Conservation (phyloP, 208 protist genomes). For the Tritrichomonas musculus region DNA sequence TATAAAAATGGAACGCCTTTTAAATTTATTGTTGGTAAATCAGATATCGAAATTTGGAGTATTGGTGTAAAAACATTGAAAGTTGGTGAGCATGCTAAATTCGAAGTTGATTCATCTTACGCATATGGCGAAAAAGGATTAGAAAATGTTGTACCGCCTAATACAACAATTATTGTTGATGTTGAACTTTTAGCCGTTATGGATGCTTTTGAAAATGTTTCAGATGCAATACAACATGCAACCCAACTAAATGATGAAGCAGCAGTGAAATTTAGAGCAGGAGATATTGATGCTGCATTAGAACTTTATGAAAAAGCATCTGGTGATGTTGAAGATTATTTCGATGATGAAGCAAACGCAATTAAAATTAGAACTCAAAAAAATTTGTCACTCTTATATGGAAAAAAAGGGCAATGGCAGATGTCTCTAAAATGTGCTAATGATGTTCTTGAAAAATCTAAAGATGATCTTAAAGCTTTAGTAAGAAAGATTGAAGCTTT, state of each 20-base stretch:
- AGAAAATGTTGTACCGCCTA: conserved; percentile 37
- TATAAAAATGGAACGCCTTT: conserved; percentile 45
- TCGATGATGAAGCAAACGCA: neutral
- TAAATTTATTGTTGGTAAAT: conserved; percentile 49
- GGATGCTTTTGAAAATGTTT: neutral
- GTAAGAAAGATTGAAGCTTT: neutral
- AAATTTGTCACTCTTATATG: neutral
- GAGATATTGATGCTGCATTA: neutral
- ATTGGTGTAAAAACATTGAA: conserved; percentile 41
- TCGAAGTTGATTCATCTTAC: conserved; percentile 25
- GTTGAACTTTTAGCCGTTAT: neutral
- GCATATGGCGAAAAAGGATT: conserved; percentile 40
- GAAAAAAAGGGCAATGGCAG: neutral
- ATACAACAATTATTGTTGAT: conserved; percentile 43
- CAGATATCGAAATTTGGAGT: conserved; percentile 58
- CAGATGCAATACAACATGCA: neutral
- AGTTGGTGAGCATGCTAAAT: conserved; percentile 38
- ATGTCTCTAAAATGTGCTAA: neutral
- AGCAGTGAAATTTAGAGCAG: neutral
- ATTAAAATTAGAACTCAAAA: neutral
- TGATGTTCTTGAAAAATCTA: neutral
- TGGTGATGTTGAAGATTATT: neutral
- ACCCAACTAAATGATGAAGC: neutral
- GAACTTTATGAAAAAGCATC: neutral
- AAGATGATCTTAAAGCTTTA: neutral